Conservation (phyloP, 164 flowering plant species). For the Magnolia kwangsiensis region DNA sequence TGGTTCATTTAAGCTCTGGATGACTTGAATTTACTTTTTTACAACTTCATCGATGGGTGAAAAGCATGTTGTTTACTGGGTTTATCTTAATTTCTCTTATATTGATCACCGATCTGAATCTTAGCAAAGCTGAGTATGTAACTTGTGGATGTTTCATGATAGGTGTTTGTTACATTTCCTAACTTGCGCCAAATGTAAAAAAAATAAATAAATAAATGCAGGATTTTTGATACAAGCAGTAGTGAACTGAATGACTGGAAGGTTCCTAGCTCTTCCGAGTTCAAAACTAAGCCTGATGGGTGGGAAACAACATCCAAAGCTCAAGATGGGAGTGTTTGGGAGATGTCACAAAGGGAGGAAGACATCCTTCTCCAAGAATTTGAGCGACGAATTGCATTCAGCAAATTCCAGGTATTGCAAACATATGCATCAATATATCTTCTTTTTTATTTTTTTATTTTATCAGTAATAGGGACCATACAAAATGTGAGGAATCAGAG, state of each 20-base stretch:
- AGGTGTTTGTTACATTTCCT: too few relatives aligned
- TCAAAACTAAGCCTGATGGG: constrained; percentile 92
- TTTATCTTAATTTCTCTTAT: too few relatives aligned
- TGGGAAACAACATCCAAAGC: constrained; percentile 87
- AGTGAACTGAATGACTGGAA: constrained; percentile 42
- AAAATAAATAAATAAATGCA: constrained; percentile 7
- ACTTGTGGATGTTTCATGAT: too few relatives aligned
- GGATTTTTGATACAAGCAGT: constrained; percentile 69
- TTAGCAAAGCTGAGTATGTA: too few relatives aligned
- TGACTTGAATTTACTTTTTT: too few relatives aligned
- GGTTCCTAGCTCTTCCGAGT: constrained; percentile 54
- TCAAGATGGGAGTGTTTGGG: constrained; percentile 89
- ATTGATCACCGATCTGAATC: too few relatives aligned
- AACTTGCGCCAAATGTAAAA: background rate
- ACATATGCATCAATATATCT: background rate
- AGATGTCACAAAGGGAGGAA: constrained; percentile 93
- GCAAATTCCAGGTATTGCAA: constrained; percentile 78
- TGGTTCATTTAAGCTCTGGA: too few relatives aligned
- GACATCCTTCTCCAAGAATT: constrained; percentile 94
- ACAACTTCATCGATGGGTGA: too few relatives aligned
- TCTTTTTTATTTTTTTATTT: too few relatives aligned
- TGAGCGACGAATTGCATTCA: constrained; percentile 87
- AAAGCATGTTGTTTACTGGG: too few relatives aligned
- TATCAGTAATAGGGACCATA: background rate
- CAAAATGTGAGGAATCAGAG: background rate